Conservation (phyloP, 257 asterid species). For the Cordia subcordata region DNA sequence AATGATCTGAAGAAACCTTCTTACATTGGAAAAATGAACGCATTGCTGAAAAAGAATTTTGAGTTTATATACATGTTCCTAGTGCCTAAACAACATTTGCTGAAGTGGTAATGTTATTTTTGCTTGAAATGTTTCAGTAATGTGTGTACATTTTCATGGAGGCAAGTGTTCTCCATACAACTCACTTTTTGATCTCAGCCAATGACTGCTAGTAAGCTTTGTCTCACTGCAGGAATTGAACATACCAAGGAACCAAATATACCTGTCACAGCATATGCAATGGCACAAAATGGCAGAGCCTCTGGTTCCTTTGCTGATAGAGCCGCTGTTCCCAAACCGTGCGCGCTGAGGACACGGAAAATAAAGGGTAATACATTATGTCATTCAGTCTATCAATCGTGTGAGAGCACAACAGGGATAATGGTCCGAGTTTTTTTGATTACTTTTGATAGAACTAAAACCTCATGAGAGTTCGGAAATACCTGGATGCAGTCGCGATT, state of each 20-base stretch:
- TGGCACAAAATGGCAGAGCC: conserved; percentile 98
- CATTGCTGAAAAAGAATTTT: neutral
- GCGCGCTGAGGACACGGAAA: conserved; percentile 53
- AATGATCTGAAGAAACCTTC: no score
- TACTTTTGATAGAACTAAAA: no score
- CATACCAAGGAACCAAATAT: conserved; percentile 89
- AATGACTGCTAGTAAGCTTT: conserved; percentile 75
- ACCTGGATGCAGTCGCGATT: conserved; percentile 99
- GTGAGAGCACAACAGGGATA: no score
- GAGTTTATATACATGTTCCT: neutral
- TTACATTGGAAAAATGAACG: neutral
- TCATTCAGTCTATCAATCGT: neutral
- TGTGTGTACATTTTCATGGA: neutral
- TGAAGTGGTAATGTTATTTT: no score
- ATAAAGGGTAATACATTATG: neutral
- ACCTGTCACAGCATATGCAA: conserved; percentile 95
- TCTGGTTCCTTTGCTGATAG: conserved; percentile 97
- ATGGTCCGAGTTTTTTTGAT: no score
- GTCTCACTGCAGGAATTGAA: conserved; percentile 82
- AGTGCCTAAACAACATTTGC: neutral
- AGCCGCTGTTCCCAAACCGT: conserved; percentile 97
- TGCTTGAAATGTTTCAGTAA: no score
- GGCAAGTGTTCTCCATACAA: neutral
- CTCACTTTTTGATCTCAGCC: conserved; percentile 37
- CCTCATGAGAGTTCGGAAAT: no score